Conservation (phyloP, 2,329 filamentous ascomycete genomes). For the Aspergillus oerlinghausenensis region DNA sequence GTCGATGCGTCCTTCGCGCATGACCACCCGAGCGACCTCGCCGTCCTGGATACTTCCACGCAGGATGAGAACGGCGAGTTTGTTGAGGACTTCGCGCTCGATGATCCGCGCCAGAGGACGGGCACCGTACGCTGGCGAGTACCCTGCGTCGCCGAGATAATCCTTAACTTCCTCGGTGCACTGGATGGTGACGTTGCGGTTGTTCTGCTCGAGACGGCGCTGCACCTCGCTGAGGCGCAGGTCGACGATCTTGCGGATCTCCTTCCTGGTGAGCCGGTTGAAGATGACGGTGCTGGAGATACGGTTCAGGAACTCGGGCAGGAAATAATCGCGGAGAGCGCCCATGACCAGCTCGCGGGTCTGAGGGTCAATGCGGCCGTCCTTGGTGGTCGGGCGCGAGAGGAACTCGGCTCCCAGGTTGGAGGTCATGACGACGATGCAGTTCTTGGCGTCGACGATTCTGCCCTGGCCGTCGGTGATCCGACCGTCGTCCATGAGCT, state of each 20-base stretch:
- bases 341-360: constrained; percentile 88
- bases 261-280: constrained; percentile 83
- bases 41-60: constrained; percentile 80
- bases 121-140: constrained; percentile 92
- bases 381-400: constrained; percentile 68
- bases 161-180: constrained; percentile 83
- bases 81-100: constrained; percentile 95
- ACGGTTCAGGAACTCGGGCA: constrained; percentile 97
- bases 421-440: constrained; percentile 98
- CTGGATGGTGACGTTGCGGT: constrained; percentile 78
- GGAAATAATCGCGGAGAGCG: constrained; percentile 88
- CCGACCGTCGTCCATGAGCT: constrained; percentile 98
- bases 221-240: constrained; percentile 84
- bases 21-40: constrained; percentile 72
- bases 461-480: constrained; percentile 98
- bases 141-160: constrained; percentile 85
- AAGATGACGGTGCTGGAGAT: constrained; percentile 97
- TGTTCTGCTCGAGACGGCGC: constrained; percentile 79
- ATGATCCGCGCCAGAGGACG: constrained; percentile 84
- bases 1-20: constrained; percentile 72
- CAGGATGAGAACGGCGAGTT: constrained; percentile 84
- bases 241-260: constrained; percentile 96
- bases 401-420: constrained; percentile 95
- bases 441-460: constrained; percentile 92
- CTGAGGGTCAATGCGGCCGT: constrained; percentile 79